phyloP scores from a whole-genome alignment of 176 grass and related monocot species.

The Lolium multiflorum region DNA sequence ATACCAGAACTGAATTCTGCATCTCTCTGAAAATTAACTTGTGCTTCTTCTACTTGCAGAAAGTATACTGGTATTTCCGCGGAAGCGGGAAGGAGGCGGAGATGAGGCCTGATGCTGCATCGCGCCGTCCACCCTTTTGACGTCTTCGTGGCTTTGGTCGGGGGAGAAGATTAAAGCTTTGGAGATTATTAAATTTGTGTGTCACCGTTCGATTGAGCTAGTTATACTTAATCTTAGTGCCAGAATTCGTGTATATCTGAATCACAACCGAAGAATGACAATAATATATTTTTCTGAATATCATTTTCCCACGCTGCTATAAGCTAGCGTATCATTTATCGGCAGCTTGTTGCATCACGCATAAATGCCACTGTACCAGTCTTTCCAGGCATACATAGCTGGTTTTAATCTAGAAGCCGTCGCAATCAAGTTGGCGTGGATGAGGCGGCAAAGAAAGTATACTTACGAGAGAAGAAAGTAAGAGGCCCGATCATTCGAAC shows the following conservation, averaged over 20 bases:
- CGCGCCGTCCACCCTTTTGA: constrained; percentile 32
- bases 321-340: too few relatives aligned
- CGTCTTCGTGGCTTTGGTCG: not conserved
- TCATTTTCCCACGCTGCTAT: not conserved
- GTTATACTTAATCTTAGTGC: not conserved
- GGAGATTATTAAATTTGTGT: constrained; percentile 19
- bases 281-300: not conserved
- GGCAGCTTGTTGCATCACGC: too few relatives aligned
- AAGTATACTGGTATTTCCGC: constrained; percentile 57
- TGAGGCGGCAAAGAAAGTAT: constrained; percentile 35
- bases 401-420: not conserved
- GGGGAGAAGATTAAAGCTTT: not conserved
- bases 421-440: constrained; percentile 34
- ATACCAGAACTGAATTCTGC: not conserved
- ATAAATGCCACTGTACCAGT: too few relatives aligned
- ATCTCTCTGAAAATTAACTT: not conserved
- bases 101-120: constrained; percentile 52
- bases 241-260: not conserved
- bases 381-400: too few relatives aligned
- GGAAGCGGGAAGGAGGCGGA: constrained; percentile 50
- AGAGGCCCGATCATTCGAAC: not conserved
- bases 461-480: not conserved
- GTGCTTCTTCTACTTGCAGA: constrained; percentile 29
- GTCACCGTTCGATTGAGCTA: not conserved
- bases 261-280: not conserved